Percentiles rank a stretch among this genome's conserved stretches.
Conservation (phyloP, 805 yeast species). For the Priceomyces carsonii region DNA sequence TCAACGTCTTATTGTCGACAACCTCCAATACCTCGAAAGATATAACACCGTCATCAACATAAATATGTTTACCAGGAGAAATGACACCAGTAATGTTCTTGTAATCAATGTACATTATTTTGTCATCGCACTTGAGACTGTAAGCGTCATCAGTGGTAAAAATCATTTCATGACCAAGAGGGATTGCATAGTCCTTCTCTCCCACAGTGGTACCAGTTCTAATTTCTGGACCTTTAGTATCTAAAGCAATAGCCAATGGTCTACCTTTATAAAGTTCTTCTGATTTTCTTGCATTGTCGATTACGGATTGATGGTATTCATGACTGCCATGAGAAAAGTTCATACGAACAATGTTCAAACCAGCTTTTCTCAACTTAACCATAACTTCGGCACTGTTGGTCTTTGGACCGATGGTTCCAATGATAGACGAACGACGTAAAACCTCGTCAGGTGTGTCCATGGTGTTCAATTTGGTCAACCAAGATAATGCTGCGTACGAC, state of each 20-base stretch:
- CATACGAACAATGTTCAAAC: constrained; percentile 97
- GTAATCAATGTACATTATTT: constrained; percentile 89
- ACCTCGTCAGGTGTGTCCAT: constrained; percentile 72
- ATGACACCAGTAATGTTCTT: constrained; percentile 95
- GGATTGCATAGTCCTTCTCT: constrained; percentile 79
- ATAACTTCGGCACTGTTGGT: constrained; percentile 87
- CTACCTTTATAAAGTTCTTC: constrained; percentile 90
- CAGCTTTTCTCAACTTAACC: constrained; percentile 91
- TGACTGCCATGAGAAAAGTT: constrained; percentile 98
- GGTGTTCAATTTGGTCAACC: constrained; percentile 81
- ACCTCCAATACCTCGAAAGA: constrained; percentile 90
- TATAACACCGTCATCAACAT: constrained; percentile 96
- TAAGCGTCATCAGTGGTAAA: constrained; percentile 89
- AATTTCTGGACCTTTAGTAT: constrained; percentile 99
- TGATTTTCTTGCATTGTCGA: constrained; percentile 95
- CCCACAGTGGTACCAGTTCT: constrained; percentile 94
- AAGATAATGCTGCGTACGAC: constrained; percentile 58
- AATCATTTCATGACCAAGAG: constrained; percentile 84
- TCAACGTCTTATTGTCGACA: constrained; percentile 75
- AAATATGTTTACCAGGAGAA: constrained; percentile 83
- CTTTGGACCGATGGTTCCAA: constrained; percentile 99
- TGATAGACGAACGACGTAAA: constrained; percentile 92
- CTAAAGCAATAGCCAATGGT: constrained; percentile 97
- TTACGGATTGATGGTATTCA: constrained; percentile 95
- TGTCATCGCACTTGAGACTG: constrained; percentile 70